Conservation (phyloP, 176 grass and related monocot species). For the Raddia distichophylla region DNA sequence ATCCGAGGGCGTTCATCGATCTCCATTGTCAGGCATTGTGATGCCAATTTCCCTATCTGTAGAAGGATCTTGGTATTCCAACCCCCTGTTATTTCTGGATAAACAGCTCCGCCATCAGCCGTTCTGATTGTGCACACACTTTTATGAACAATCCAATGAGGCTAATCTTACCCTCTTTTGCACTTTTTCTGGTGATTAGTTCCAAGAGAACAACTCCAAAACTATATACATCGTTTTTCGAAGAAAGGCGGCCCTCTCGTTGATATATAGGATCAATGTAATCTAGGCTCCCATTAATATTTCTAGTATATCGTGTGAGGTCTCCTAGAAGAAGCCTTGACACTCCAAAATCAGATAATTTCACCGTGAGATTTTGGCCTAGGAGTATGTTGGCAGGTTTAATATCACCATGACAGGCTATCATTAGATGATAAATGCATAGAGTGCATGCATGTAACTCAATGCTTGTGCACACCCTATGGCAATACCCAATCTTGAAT, state of each 20-base stretch:
- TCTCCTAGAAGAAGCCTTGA: conserved; percentile 22
- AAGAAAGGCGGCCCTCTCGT: conserved; percentile 4
- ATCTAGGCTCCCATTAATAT: conserved; percentile 9
- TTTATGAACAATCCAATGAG: conserved; percentile 10
- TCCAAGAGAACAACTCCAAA: conserved; percentile 40
- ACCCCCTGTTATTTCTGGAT: conserved; percentile 3
- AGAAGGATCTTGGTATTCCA: conserved; percentile 20
- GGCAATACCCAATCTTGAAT: conserved; percentile 30
- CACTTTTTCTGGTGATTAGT: conserved; percentile 26
- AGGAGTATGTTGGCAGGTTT: conserved; percentile 45
- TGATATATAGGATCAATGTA: conserved; percentile 36
- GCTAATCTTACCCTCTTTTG: conserved; percentile 7
- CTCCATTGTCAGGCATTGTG: not conserved
- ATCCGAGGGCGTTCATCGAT: conserved; percentile 28
- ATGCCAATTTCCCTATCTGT: conserved; percentile 20
- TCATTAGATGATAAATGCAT: conserved; percentile 3
- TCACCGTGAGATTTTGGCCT: not conserved
- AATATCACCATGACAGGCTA: conserved; percentile 29
- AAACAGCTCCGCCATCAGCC: not conserved
- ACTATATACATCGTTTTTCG: conserved; percentile 35
- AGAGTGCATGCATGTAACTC: conserved; percentile 40
- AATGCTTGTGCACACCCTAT: conserved; percentile 40
- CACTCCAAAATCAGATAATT: conserved; percentile 27
- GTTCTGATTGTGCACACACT: not conserved
- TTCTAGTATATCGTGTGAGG: not conserved